Conservation (phyloP, 2,329 filamentous ascomycete genomes). For the Phoma sp. region DNA sequence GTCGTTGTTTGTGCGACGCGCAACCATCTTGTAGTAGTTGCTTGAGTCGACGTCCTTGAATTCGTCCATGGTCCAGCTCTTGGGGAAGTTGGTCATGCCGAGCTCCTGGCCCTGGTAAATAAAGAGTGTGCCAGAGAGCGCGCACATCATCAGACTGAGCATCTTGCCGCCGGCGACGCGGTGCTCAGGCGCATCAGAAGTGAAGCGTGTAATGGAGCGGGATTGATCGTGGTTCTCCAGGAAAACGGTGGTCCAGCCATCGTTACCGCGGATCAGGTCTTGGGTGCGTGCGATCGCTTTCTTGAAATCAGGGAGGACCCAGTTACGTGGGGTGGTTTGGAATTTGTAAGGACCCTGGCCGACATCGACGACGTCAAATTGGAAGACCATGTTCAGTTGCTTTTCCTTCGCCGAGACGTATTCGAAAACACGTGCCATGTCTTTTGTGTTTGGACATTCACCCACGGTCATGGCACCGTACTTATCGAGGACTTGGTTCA, state of each 20-base stretch:
- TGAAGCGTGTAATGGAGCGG: constrained; percentile 57
- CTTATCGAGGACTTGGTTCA: constrained; percentile 63
- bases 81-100: constrained; percentile 58
- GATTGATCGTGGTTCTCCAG: constrained; percentile 63
- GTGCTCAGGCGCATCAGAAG: constrained; percentile 55
- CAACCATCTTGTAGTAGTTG: constrained; percentile 57
- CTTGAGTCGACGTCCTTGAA: constrained; percentile 62
- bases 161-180: constrained; percentile 56
- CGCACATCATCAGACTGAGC: constrained; percentile 56
- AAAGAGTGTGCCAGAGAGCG: constrained; percentile 57
- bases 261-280: constrained; percentile 37
- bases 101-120: constrained; percentile 61
- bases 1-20: constrained; percentile 33
- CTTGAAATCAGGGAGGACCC: constrained; percentile 40
- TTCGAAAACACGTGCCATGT: constrained; percentile 62
- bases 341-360: constrained; percentile 47
- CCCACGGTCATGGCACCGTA: constrained; percentile 75
- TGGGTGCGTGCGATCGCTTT: constrained; percentile 41
- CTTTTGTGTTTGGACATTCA: constrained; percentile 69
- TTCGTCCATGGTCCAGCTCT: constrained; percentile 53
- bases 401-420: constrained; percentile 66
- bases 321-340: constrained; percentile 45
- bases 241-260: constrained; percentile 58
- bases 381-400: constrained; percentile 73
- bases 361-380: constrained; percentile 51